These are phyloP conservation scores for Aspergillus hortae DNA, from an alignment of 2,329 filamentous ascomycete species.

Conservation along the genomic window DNA sequence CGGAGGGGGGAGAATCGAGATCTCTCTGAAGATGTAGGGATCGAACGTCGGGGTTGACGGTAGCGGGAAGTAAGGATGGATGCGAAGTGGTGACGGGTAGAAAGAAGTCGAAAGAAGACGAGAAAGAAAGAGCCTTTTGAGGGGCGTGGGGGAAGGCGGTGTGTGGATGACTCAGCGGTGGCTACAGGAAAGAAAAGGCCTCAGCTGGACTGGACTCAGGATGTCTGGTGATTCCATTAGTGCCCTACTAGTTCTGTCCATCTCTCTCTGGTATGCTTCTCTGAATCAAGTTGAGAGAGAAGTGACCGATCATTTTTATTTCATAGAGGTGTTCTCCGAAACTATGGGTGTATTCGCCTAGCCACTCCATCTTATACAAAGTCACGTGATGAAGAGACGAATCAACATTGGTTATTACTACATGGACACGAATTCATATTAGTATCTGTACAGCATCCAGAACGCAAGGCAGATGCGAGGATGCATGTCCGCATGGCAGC, in stretches of 20 bases:
- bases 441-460: background rate
- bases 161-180: conserved; percentile 24
- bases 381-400: background rate
- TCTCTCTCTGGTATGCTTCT: no score
- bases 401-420: background rate
- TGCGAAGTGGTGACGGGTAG: conserved; percentile 22
- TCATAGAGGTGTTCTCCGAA: no score
- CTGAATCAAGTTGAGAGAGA: no score
- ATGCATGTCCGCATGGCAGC: background rate
- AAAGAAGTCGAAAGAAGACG: conserved; percentile 20
- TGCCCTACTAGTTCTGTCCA: no score
- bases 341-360: background rate
- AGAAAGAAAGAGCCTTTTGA: conserved; percentile 34
- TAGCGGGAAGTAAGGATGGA: conserved; percentile 8
- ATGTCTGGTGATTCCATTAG: no score
- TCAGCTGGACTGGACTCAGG: background rate
- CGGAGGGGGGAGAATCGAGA: conserved; percentile 28
- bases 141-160: conserved; percentile 34
- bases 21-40: conserved; percentile 27
- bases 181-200: background rate
- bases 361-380: background rate
- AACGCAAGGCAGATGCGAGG: background rate
- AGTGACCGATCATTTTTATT: no score
- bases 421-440: background rate
- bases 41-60: conserved; percentile 16